Evolutionary conservation across 352 stramenopile genomes (phyloP).

Genomic region (Phytopythium mirpurense): DNA sequence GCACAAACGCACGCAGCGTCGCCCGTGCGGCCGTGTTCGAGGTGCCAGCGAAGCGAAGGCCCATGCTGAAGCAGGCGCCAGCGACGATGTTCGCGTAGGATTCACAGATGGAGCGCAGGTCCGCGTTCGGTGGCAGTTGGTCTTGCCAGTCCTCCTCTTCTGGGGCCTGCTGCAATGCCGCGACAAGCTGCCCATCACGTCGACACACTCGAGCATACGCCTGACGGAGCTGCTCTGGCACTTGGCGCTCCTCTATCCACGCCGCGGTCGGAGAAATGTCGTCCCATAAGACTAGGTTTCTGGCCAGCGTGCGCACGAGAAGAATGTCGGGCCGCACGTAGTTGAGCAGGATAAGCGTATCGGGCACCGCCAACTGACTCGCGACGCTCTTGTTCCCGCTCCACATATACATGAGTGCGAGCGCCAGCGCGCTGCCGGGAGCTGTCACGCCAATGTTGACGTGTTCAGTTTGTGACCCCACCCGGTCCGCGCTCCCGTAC

Average conservation of each 20-base stretch:
- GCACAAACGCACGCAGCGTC: constrained; percentile 59
- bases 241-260: constrained; percentile 87
- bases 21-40: constrained; percentile 38
- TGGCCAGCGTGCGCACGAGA: constrained; percentile 91
- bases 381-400: constrained; percentile 86
- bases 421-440: constrained; percentile 88
- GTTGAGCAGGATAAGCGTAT: constrained; percentile 95
- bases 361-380: constrained; percentile 85
- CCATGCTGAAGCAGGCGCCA: constrained; percentile 94
- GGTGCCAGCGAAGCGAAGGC: constrained; percentile 93
- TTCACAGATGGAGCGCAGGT: constrained; percentile 91
- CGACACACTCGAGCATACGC: constrained; percentile 33
- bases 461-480: constrained; percentile 39
- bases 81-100: constrained; percentile 94
- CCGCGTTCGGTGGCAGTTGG: constrained; percentile 28
- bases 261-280: constrained; percentile 78
- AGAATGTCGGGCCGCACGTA: constrained; percentile 95
- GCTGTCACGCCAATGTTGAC: constrained; percentile 96
- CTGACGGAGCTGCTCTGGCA: constrained; percentile 48
- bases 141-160: neutral
- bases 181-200: neutral
- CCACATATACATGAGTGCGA: constrained; percentile 97
- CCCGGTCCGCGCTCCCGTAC: constrained; percentile 1
- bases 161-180: neutral
- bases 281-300: constrained; percentile 95